Evolutionary conservation across 2,329 filamentous ascomycete species (phyloP).

Genomic region (Dothiorella sarmentorum): DNA sequence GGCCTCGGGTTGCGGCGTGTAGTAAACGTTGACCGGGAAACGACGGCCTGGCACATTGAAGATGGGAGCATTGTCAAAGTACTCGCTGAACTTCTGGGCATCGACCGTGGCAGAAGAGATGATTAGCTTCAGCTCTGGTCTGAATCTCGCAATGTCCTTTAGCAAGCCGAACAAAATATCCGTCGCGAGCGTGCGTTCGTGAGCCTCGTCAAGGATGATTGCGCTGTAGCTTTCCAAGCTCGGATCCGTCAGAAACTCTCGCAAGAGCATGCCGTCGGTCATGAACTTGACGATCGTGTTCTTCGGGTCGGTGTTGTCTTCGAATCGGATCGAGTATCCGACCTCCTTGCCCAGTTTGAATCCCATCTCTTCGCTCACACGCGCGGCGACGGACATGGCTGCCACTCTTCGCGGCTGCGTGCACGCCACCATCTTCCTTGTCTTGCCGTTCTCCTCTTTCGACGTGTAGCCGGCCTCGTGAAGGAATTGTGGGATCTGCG

Average conservation of each 20-base stretch:
- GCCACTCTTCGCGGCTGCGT: constrained; percentile 94
- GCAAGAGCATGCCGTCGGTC: constrained; percentile 92
- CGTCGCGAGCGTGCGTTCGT: constrained; percentile 87
- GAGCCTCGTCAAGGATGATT: constrained; percentile 95
- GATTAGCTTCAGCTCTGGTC: constrained; percentile 82
- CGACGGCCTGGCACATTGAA: constrained; percentile 90
- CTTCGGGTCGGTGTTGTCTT: constrained; percentile 86
- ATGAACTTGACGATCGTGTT: constrained; percentile 94
- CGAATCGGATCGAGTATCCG: constrained; percentile 92
- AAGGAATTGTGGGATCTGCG: constrained; percentile 89
- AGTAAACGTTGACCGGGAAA: constrained; percentile 88
- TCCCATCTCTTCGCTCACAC: constrained; percentile 91
- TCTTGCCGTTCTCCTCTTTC: constrained; percentile 47
- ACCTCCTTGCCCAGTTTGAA: constrained; percentile 88
- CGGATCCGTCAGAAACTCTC: constrained; percentile 86
- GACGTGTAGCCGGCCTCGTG: constrained; percentile 82
- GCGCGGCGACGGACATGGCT: constrained; percentile 94
- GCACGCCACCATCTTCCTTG: constrained; percentile 80
- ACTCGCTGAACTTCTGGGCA: constrained; percentile 84
- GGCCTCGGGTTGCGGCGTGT: constrained; percentile 84
- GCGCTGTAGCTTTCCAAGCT: constrained; percentile 78
- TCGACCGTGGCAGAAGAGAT: constrained; percentile 96
- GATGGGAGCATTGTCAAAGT: constrained; percentile 89
- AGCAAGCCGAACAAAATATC: constrained; percentile 85
- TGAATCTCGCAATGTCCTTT: constrained; percentile 79